Base-by-base conservation (phyloP, 2,329 filamentous ascomycete species). In the Furcasterigmium furcatum region DNA sequence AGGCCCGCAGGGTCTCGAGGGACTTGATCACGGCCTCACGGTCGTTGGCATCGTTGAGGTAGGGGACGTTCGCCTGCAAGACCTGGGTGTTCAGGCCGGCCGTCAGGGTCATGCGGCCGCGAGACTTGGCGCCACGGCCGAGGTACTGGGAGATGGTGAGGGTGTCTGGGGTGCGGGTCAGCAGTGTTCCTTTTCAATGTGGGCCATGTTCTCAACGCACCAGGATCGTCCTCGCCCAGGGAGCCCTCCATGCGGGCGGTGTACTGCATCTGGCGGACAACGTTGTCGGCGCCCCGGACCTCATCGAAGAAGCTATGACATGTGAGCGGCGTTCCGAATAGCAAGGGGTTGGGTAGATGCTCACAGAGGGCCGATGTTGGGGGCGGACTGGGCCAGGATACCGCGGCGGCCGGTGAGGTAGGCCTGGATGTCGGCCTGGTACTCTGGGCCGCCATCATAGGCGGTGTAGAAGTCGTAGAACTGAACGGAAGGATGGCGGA, bases 401-500 rank as follows among this genome's bases (percentile, higher is more conserved):
- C 82, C 82, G 22, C 71, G 73, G 45, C 79, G 73, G 46, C 66
- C 61, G 46, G 65, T 67, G 20, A 79, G 63, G 47, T 79, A 79
- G 29, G 57, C 50, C 20, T 58, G 51, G 45, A 61, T 61, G 55
- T 80, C 76, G 2, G 62, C 58, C 3, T 50, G 53, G 48, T 68
- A 73, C 3, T 74, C 74, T 9, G 30, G 18, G 12, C 9, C 14
- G 39, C 63, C 64, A 54, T 76, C 62, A 51, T 73, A 87, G 3
- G 83, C 82, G 45, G 66, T 70, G 57, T 83, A 84, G 56, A 84
- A 86, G 66, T 87, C 77, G 56, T 87, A 87, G 62, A 80, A 80
- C 9, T 64, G 61, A 4, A 73, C 69, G 34, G 67, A 57, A 8
- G 71, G 68, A 45, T 74, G 71, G 41, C 64, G 57, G 52, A 74